A percentile compares a stretch with the other conserved stretches of the same genome.
phyloP scores from a whole-genome alignment of 1,284 basidiomycete genomes.

The Bjerkandera adusta region DNA sequence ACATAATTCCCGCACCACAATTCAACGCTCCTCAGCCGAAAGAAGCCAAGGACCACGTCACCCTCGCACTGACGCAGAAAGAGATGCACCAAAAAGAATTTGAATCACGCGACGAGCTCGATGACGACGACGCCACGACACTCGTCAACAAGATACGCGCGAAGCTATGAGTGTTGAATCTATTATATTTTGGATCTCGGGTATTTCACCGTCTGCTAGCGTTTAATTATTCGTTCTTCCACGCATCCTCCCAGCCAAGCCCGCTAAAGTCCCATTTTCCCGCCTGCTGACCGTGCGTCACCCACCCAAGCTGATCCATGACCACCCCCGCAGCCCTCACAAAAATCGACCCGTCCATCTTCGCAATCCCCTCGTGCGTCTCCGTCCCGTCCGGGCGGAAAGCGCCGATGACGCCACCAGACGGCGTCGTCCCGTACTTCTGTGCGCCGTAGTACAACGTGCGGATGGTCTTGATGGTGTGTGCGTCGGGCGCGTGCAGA shows the following conservation, averaged over 20 bases:
- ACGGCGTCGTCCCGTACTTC: slow-evolving; percentile 44
- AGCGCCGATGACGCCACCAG: slow-evolving; percentile 41
- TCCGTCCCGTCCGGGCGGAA: slow-evolving; percentile 15
- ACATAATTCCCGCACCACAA: slow-evolving; percentile 72
- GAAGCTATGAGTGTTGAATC: slow-evolving; percentile 15
- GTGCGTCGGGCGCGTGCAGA: slow-evolving; percentile 58
- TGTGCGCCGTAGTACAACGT: slow-evolving; percentile 50
- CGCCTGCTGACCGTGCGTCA: slow-evolving; percentile 43
- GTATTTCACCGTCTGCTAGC: neutral
- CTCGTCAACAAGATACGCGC: slow-evolving; percentile 44
- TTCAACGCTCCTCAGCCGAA: slow-evolving; percentile 28
- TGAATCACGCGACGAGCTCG: slow-evolving; percentile 52
- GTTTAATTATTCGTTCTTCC: slow-evolving; percentile 35
- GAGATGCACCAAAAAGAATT: slow-evolving; percentile 61
- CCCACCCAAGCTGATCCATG: slow-evolving; percentile 64
- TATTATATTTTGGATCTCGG: neutral
- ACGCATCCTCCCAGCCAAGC: slow-evolving; percentile 69
- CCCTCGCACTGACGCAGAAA: slow-evolving; percentile 35
- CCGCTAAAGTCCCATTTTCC: slow-evolving; percentile 59
- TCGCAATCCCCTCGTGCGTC: slow-evolving; percentile 35
- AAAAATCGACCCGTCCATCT: slow-evolving; percentile 63
- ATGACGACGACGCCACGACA: slow-evolving; percentile 53
- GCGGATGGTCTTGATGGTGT: slow-evolving; percentile 60
- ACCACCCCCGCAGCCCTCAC: slow-evolving; percentile 60
- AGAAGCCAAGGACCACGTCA: slow-evolving; percentile 18